These are phyloP conservation scores for Cydonia oblonga DNA, from an alignment of 331 rosid species.

Conservation along the genomic window DNA sequence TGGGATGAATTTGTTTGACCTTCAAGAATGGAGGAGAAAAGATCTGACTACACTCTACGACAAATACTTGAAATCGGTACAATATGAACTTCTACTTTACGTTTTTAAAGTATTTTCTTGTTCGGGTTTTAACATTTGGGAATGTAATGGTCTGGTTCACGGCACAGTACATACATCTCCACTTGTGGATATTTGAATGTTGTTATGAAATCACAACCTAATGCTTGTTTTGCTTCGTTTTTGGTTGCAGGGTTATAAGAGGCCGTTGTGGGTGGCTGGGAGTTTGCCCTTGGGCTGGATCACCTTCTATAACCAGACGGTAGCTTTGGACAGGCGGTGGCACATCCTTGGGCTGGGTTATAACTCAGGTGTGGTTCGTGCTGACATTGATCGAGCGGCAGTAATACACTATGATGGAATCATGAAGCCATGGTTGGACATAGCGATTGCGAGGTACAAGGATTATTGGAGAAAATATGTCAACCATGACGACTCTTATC, in stretches of 20 bases:
- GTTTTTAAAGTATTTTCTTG: background rate
- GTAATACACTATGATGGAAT: conserved; percentile 85
- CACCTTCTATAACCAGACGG: conserved; percentile 64
- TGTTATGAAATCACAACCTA: conserved; percentile 7
- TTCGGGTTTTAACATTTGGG: background rate
- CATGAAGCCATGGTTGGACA: conserved; percentile 92
- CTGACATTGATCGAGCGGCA: conserved; percentile 57
- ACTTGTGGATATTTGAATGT: background rate
- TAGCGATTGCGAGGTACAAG: conserved; percentile 58
- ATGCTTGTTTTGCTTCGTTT: conserved; percentile 14
- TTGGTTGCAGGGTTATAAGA: conserved; percentile 52
- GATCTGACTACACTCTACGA: conserved; percentile 58
- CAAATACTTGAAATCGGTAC: conserved; percentile 66
- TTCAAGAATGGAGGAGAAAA: conserved; percentile 66
- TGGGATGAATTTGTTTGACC: conserved; percentile 86
- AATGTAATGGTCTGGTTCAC: background rate
- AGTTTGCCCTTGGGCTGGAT: conserved; percentile 88
- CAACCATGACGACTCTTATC: conserved; percentile 44
- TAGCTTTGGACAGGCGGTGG: conserved; percentile 70
- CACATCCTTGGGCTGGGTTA: conserved; percentile 75
- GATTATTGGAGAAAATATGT: conserved; percentile 62
- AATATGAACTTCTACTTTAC: background rate
- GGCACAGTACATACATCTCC: background rate
- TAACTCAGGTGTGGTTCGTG: conserved; percentile 27
- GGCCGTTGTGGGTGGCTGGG: conserved; percentile 63